Conservation (phyloP, 345 rosid species). For the Gossypium australe region DNA sequence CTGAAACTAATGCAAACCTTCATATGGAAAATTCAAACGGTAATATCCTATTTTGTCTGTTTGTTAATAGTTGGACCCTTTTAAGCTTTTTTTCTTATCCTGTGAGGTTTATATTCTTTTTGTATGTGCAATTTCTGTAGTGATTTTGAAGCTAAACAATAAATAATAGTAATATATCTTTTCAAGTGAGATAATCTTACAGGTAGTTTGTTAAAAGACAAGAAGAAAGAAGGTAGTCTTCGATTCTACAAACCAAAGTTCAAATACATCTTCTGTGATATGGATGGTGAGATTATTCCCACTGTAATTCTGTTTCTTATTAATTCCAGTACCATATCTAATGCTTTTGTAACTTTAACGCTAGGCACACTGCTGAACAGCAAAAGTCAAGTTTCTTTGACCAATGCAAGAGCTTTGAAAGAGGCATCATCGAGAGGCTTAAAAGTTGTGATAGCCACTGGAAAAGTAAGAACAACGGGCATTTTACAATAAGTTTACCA, state of each 20-base stretch:
- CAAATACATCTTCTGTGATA: slow-evolving; percentile 93
- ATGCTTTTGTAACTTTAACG: slow-evolving; percentile 19
- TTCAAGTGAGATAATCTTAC: slow-evolving; percentile 31
- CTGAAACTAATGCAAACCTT: slow-evolving; percentile 29
- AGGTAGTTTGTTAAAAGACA: slow-evolving; percentile 60
- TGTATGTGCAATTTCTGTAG: slow-evolving; percentile 4
- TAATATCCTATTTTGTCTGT: slow-evolving; percentile 22
- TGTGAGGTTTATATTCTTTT: not conserved
- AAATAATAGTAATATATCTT: slow-evolving; percentile 3
- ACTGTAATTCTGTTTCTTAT: slow-evolving; percentile 11
- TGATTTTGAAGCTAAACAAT: slow-evolving; percentile 15
- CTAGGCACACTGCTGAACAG: slow-evolving; percentile 85
- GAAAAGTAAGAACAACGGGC: slow-evolving; percentile 50
- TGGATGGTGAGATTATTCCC: slow-evolving; percentile 71
- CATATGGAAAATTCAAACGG: slow-evolving; percentile 51
- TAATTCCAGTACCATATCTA: slow-evolving; percentile 13
- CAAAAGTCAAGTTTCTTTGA: slow-evolving; percentile 55
- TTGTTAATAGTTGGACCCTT: not conserved
- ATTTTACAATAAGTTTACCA: not conserved
- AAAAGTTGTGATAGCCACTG: slow-evolving; percentile 91
- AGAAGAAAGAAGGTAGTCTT: slow-evolving; percentile 80
- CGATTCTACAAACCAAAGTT: slow-evolving; percentile 86
- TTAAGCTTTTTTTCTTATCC: not conserved
- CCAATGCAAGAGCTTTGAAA: slow-evolving; percentile 72
- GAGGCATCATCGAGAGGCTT: slow-evolving; percentile 84